These are phyloP conservation scores for Ceratocystis alfenasii DNA, from an alignment of 2,329 filamentous ascomycete genomes.

Conservation along the genomic window DNA sequence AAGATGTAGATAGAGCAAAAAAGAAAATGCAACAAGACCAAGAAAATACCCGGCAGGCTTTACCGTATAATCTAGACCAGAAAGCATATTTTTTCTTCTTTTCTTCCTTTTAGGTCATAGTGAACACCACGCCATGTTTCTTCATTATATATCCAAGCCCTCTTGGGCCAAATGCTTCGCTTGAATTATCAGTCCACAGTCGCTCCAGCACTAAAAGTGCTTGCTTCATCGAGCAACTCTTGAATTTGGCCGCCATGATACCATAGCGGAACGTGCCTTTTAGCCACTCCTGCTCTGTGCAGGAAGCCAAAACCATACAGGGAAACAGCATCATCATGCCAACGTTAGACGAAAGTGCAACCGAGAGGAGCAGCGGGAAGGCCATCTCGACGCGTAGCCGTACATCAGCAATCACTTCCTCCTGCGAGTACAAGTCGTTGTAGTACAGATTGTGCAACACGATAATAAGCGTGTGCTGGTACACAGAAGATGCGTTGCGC, in stretches of 20 bases:
- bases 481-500: slow-evolving; percentile 18
- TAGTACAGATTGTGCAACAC: slow-evolving; percentile 21
- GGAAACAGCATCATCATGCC: slow-evolving; percentile 21
- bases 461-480: slow-evolving; percentile 18
- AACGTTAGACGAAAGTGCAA: slow-evolving; percentile 20
- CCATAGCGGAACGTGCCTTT: slow-evolving; percentile 19
- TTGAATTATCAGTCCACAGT: slow-evolving; percentile 16
- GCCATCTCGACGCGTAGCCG: slow-evolving; percentile 15
- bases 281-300: slow-evolving; percentile 21
- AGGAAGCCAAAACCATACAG: slow-evolving; percentile 17
- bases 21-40: too few species aligned
- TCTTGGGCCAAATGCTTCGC: slow-evolving; percentile 20
- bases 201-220: slow-evolving; percentile 15
- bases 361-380: slow-evolving; percentile 20
- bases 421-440: slow-evolving; percentile 14
- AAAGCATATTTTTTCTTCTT: too few species aligned
- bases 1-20: too few species aligned
- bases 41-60: too few species aligned
- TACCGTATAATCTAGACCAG: too few species aligned
- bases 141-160: slow-evolving; percentile 20
- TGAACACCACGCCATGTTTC: slow-evolving; percentile 20
- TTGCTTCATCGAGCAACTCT: slow-evolving; percentile 21
- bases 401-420: slow-evolving; percentile 14
- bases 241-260: slow-evolving; percentile 20
- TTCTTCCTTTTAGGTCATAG: slow-evolving; percentile 12